These are phyloP conservation scores for Thalassiosira sp. DNA, from an alignment of 352 stramenopile genomes.

Conservation along the genomic window DNA sequence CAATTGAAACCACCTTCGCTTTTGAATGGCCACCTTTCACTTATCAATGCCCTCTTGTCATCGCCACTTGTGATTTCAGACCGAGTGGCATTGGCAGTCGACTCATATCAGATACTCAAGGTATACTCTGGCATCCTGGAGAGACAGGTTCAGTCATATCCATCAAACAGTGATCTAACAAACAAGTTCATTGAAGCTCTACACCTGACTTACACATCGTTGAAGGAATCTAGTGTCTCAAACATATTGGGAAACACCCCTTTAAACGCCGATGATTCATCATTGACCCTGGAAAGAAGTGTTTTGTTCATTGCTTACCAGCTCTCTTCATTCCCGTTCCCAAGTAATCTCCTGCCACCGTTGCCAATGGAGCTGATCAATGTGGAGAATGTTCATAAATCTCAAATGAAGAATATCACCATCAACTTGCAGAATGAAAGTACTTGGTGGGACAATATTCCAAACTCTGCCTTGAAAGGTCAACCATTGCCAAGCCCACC, in stretches of 20 bases:
- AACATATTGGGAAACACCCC: conserved; percentile 13
- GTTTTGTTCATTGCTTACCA: conserved; percentile 32
- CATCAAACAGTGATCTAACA: conserved; percentile 20
- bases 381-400: conserved; percentile 41
- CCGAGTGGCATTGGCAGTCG: conserved; percentile 18
- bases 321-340: conserved; percentile 42
- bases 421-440: conserved; percentile 18
- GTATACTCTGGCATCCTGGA: conserved; percentile 30
- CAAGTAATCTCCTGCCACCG: conserved; percentile 37
- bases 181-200: conserved; percentile 40
- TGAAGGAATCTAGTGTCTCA: conserved; percentile 22
- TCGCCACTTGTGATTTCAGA: conserved; percentile 29
- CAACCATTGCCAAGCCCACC: conserved; percentile 30
- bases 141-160: conserved; percentile 25
- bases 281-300: conserved; percentile 28
- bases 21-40: conserved; percentile 37
- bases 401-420: conserved; percentile 40
- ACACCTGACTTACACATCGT: conserved; percentile 31
- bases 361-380: conserved; percentile 42
- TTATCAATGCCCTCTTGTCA: conserved; percentile 39
- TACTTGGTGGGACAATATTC: conserved; percentile 43
- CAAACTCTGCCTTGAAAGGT: not conserved
- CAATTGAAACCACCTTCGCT: conserved; percentile 28
- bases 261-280: conserved; percentile 18
- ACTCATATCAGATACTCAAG: conserved; percentile 38